A percentile compares a stretch with the other conserved stretches of the same genome.
phyloP scores from a whole-genome alignment of 2,329 filamentous ascomycete genomes.

The Ceratocystis huliohia region DNA sequence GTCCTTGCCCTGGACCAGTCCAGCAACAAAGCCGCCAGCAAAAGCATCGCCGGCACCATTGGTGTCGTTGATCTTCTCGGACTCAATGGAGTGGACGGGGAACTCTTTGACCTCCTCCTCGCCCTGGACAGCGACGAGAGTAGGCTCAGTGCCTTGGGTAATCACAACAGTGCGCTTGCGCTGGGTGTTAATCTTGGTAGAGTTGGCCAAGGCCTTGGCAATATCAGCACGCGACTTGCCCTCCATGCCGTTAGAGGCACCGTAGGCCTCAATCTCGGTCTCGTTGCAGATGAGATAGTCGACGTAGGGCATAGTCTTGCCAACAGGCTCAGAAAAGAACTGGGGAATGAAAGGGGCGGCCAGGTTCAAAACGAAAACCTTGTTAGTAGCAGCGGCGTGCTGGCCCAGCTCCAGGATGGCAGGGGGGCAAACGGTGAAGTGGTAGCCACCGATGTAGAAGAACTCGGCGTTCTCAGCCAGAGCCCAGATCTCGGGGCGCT shows the following conservation, averaged over 20 bases:
- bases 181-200: constrained; percentile 83
- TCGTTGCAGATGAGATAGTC: constrained; percentile 97
- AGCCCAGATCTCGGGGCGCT: constrained; percentile 81
- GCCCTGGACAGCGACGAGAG: constrained; percentile 66
- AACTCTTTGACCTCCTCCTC: constrained; percentile 60
- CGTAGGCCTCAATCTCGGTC: constrained; percentile 80
- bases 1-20: constrained; percentile 70
- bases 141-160: constrained; percentile 88
- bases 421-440: constrained; percentile 88
- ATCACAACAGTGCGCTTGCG: constrained; percentile 78
- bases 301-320: constrained; percentile 78
- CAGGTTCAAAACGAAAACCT: constrained; percentile 81
- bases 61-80: constrained; percentile 79
- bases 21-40: constrained; percentile 84
- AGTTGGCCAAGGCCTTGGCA: constrained; percentile 68
- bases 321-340: constrained; percentile 94
- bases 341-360: constrained; percentile 91
- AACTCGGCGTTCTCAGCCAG: constrained; percentile 77
- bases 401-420: constrained; percentile 83
- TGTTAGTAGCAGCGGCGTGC: constrained; percentile 79
- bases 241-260: constrained; percentile 62
- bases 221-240: constrained; percentile 73
- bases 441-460: constrained; percentile 92
- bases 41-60: constrained; percentile 96
- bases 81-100: constrained; percentile 66